Conservation (phyloP, 768 basidiomycete species). For the Rhizopogon sp. region DNA sequence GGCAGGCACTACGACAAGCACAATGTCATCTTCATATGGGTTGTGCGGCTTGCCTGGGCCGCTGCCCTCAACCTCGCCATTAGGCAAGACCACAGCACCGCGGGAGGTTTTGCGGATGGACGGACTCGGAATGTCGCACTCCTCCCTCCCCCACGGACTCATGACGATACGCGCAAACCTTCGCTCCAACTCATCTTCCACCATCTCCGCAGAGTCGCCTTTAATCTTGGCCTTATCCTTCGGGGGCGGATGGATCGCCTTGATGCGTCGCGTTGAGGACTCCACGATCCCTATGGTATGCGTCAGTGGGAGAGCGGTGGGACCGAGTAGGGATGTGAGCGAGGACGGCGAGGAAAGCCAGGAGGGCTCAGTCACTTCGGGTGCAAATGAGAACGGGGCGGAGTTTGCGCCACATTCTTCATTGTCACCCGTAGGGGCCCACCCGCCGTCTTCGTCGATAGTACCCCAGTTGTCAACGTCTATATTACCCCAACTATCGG, state of each 20-base stretch:
- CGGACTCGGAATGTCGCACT: constrained; percentile 33
- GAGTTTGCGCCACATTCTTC: constrained; percentile 7
- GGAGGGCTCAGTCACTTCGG: constrained; percentile 15
- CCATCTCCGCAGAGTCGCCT: constrained; percentile 12
- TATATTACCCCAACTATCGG: constrained; percentile 1
- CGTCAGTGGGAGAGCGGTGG: constrained; percentile 52
- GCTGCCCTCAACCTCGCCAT: constrained; percentile 8
- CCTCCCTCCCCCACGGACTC: constrained; percentile 47
- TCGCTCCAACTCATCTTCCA: constrained; percentile 45
- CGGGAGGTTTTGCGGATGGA: constrained; percentile 31
- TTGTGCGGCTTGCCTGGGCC: constrained; percentile 34
- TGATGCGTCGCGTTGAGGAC: constrained; percentile 55
- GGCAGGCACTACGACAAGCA: constrained; percentile 47
- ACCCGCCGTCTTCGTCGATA: neutral
- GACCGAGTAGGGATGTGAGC: constrained; percentile 47
- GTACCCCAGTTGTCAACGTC: constrained; percentile 7
- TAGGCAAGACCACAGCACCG: constrained; percentile 28
- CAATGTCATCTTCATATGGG: constrained; percentile 53
- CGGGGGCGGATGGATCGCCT: constrained; percentile 37
- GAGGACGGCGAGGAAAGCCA: constrained; percentile 19
- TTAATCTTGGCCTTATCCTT: constrained; percentile 7
- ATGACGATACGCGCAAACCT: constrained; percentile 47
- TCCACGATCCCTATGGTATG: constrained; percentile 66
- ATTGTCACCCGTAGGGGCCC: constrained; percentile 10
- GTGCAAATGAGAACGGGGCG: constrained; percentile 1